Conservation (phyloP, 164 flowering plant species). For the Macadamia tetraphylla region DNA sequence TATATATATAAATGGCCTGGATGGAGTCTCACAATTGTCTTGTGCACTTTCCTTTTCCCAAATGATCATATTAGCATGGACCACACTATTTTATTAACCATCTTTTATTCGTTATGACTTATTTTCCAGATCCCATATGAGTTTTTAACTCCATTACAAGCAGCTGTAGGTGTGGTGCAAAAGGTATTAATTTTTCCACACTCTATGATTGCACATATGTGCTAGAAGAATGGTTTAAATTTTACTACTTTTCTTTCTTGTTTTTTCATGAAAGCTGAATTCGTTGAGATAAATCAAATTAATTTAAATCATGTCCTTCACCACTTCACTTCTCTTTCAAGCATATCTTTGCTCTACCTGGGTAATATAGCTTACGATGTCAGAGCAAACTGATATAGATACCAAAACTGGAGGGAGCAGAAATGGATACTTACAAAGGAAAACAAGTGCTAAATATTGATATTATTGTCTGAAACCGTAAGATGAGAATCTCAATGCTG, state of each 20-base stretch:
- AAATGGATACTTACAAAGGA: too few relatives aligned
- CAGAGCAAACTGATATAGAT: too few relatives aligned
- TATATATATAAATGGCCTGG: not conserved
- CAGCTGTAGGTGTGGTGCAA: slow-evolving; percentile 96
- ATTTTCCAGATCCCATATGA: slow-evolving; percentile 75
- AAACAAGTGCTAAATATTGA: too few relatives aligned
- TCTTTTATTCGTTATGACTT: not conserved
- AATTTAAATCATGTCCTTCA: too few relatives aligned
- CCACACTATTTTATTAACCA: not conserved
- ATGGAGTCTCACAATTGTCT: slow-evolving; percentile 10
- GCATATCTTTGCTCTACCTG: too few relatives aligned
- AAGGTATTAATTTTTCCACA: slow-evolving; percentile 42
- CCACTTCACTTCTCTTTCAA: too few relatives aligned
- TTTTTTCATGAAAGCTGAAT: not conserved
- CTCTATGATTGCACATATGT: not conserved
- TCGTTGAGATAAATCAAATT: too few relatives aligned
- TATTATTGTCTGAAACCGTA: too few relatives aligned
- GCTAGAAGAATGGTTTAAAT: not conserved
- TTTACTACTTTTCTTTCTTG: not conserved
- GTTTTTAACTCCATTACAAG: slow-evolving; percentile 78
- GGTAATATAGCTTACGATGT: too few relatives aligned
- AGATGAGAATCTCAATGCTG: too few relatives aligned
- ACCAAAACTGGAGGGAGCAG: too few relatives aligned
- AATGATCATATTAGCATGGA: not conserved
- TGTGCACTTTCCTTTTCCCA: not conserved